phyloP scores from a whole-genome alignment of 2,329 filamentous ascomycete genomes.

The Hypoxylon sp. region DNA sequence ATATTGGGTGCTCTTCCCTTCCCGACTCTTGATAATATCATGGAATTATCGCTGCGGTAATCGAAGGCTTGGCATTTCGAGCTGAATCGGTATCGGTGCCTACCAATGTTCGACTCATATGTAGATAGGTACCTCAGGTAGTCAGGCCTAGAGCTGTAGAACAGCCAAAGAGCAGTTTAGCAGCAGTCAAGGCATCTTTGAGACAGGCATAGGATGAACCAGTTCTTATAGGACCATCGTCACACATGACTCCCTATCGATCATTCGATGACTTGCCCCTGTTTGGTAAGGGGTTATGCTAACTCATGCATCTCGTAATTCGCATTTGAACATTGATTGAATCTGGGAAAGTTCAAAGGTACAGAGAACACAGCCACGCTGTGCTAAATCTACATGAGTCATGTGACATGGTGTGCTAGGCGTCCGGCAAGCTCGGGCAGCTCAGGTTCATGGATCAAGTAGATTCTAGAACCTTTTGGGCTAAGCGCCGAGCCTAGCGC shows the following conservation, averaged over 20 bases:
- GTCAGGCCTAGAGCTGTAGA: too few relatives aligned
- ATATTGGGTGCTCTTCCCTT: background rate
- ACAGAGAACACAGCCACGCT: slow-evolving; percentile 1
- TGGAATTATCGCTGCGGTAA: background rate
- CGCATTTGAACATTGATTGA: background rate
- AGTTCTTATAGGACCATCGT: background rate
- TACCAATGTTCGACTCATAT: too few relatives aligned
- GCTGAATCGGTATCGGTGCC: too few relatives aligned
- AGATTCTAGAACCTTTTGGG: slow-evolving; percentile 27
- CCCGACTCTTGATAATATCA: background rate
- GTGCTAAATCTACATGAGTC: background rate
- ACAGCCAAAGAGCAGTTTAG: background rate
- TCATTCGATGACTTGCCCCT: background rate
- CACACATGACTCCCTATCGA: background rate
- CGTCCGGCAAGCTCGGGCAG: slow-evolving; percentile 25
- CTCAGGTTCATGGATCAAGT: slow-evolving; percentile 7
- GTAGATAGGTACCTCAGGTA: too few relatives aligned
- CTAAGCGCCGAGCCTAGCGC: slow-evolving; percentile 1
- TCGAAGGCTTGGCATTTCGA: background rate
- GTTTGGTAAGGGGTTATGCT: background rate
- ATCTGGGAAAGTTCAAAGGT: background rate
- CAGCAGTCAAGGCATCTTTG: background rate
- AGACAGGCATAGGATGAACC: background rate
- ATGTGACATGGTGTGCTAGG: slow-evolving; percentile 30
- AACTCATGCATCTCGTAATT: slow-evolving; percentile 4